Evolutionary conservation across 768 basidiomycete species (phyloP).

Genomic region (Kwoniella bestiolae): DNA sequence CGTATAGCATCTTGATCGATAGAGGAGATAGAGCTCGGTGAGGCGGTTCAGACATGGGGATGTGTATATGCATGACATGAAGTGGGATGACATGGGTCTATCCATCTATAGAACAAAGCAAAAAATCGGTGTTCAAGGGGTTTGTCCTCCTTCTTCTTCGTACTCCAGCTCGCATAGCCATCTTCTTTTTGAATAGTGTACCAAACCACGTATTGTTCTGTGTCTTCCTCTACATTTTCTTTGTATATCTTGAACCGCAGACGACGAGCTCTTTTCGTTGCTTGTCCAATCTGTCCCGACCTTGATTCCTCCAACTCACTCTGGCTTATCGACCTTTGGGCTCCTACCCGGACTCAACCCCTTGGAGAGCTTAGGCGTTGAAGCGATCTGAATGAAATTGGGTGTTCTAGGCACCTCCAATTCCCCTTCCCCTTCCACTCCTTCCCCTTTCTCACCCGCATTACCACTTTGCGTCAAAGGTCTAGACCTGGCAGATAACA

Average conservation of each 20-base stretch:
- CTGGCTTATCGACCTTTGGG: slow-evolving; percentile 24
- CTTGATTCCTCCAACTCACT: background rate
- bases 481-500: slow-evolving; percentile 13
- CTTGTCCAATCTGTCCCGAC: too few species aligned
- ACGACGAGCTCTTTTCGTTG: too few species aligned
- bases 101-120: too few species aligned
- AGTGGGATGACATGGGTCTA: background rate
- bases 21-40: too few species aligned
- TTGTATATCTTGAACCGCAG: too few species aligned
- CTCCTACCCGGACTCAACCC: slow-evolving; percentile 19
- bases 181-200: too few species aligned
- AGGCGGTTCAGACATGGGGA: background rate
- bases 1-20: too few species aligned
- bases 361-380: background rate
- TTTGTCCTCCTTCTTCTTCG: too few species aligned
- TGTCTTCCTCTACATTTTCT: too few species aligned
- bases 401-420: slow-evolving; percentile 10
- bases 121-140: too few species aligned
- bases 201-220: too few species aligned
- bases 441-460: background rate
- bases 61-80: background rate
- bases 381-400: slow-evolving; percentile 24
- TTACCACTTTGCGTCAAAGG: background rate
- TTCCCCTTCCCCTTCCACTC: background rate
- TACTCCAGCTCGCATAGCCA: too few species aligned